Base-by-base conservation (phyloP, 257 asterid species). In the Petunia axillaris region DNA sequence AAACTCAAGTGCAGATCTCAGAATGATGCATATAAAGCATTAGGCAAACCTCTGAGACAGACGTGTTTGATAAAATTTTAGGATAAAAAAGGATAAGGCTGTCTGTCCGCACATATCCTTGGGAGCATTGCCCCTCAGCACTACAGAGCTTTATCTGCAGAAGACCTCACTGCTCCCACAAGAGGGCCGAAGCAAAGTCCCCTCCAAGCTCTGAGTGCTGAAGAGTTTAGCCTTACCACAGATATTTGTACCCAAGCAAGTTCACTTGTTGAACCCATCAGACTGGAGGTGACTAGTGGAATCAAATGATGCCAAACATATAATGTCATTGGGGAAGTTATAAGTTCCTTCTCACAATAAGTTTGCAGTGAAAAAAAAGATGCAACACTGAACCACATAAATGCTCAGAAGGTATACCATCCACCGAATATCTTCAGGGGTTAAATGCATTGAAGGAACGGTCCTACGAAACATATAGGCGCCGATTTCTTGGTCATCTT, bases 391-490 rank as follows among this genome's bases (percentile, higher is more conserved):
- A 73, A 73, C 50, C 44, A 50, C 62, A 65, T 44, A 44, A 75
- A 52, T 46, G 36, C 78, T 76, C 68, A 15, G 62, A 78, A 75
- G 65, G 79, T 93, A 84, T 90, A 96, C 99, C 99, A 96, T 96
- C 85, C 86, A 82, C 39, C 98, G 97, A 84, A 96, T 94, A 86
- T 96, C 99, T 82, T 94, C 98, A 39, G 97, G 89, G 57, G 95
- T 89, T 89, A 96, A 82, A 85, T 91, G 95, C 85, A 90, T 82
- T 75, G 93, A 91, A 83, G 99, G 99, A 80, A 96, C 98, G 15
- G 99, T 96, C 91, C 99, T 90, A 10, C 99, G 99, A 82, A 96
- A 96, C 99, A 96, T 96, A 86, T 92, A 96, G 16, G 99, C 98
- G 78, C 92, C 96, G 76, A 96, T 96, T 87, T 96, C 99, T 84